Base-by-base conservation (phyloP, 768 basidiomycete species). In the Termitomyces eurrhizus region DNA sequence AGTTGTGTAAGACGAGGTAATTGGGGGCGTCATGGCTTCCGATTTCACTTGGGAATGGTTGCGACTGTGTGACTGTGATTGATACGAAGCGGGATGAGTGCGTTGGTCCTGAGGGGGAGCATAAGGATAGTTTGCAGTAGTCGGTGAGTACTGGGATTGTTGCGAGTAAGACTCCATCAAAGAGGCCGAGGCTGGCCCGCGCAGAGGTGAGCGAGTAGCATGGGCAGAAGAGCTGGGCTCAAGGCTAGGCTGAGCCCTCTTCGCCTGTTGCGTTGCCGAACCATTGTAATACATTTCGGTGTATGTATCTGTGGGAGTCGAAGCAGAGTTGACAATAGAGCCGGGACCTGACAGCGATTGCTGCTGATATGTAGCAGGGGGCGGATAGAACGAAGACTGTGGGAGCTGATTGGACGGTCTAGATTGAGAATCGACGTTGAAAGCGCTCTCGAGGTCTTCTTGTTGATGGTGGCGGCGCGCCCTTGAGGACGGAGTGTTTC, bases 151-250 rank as follows among this genome's bases (percentile, higher is more conserved):
- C 70, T 81, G 83, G 33, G 82, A 70, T 73, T 89, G 89, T 61
- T 84, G 87, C 57, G 86, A 79, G 70, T 90, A 91, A 35, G 86
- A 85, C 72, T 91, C 89, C 65, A 90, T 78, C 49, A 87, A 77
- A n/a, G 74, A 66, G 57, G 78, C 68, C 49, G 80, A 78, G 60
- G 69, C 75, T 48, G 80, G 75, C 26, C 79, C 68, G 53, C 88
- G 82, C 65, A 88, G 80, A 48, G 90, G 89, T 21, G 89, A 90
- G 63, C 87, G 82, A 57, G 74, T 73, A 18, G 79, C 77, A 59
- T 80, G 82, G 64, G 77, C 73, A 50, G 82, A 76, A 51, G 79
- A 72, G 55, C 70, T 81, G 44, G 77, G 65, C 66, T 86, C 86
- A 66, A 82, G 84, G 45, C 77, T 78, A 18, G 82, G 78, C 64